Evolutionary conservation across 2,329 filamentous ascomycete genomes (phyloP).

Genomic region (Clathrospora elynae): DNA sequence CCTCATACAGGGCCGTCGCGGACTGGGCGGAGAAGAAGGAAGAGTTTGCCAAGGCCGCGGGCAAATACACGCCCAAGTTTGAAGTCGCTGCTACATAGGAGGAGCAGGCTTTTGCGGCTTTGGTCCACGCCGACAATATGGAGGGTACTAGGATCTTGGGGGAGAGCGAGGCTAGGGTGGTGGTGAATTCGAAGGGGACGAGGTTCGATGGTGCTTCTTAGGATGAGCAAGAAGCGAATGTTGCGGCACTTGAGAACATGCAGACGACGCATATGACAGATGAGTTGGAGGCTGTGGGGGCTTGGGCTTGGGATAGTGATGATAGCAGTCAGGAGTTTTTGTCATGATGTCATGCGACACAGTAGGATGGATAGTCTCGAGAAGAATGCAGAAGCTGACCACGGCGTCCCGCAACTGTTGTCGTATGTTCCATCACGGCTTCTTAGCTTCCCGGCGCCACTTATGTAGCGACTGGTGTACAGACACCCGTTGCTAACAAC

Average conservation of each 20-base stretch:
- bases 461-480: not conserved
- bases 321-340: not conserved
- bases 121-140: not conserved
- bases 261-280: not conserved
- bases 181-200: not conserved
- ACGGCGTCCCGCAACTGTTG: not conserved
- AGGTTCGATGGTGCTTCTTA: constrained; percentile 1
- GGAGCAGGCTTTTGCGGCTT: not conserved
- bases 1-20: constrained; percentile 69
- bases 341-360: too few relatives aligned
- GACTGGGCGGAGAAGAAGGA: constrained; percentile 84
- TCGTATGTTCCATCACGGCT: constrained; percentile 2
- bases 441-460: constrained; percentile 2
- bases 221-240: not conserved
- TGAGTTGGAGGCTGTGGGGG: not conserved
- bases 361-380: not conserved
- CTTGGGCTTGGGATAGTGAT: constrained; percentile 4
- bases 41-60: constrained; percentile 83
- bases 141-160: not conserved
- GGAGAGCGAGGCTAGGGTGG: not conserved
- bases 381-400: not conserved
- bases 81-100: constrained; percentile 48
- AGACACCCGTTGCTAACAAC: too few relatives aligned
- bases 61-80: constrained; percentile 87
- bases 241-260: not conserved